Base-by-base conservation (phyloP, 345 rosid species). In the Raphanus raphanistrum region DNA sequence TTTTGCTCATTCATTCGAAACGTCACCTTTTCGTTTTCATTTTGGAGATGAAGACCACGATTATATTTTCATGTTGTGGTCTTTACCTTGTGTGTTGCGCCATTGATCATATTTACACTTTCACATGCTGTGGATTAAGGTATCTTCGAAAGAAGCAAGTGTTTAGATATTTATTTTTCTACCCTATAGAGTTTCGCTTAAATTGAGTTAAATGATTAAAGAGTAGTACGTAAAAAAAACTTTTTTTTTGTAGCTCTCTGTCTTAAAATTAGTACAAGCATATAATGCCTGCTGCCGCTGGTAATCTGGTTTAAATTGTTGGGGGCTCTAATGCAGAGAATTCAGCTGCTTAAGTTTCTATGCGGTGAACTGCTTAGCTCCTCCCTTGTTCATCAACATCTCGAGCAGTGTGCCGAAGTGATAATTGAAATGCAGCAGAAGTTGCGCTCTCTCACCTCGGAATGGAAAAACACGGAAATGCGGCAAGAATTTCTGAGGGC, bases 281-380 rank as follows among this genome's bases (percentile, higher is more conserved):
- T 54, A n/a, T n/a, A n/a, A 41, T 68, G 63, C 68, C 66, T 68
- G 13, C 25, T 66, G 66, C 8, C 16, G 48, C 31, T 62, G 68
- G 16, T 79, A 55, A 16, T 62, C 48, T 81, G 74, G 54, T 60
- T 70, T 6, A n/a, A n/a, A n/a, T 36, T 70, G 15, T 73, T n/a
- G n/a, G n/a, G n/a, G n/a, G n/a, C n/a, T 82, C 69, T 80, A 68
- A 57, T 89, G 90, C 97, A 92, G 99, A 91, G 94, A 81, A 82
- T 82, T 76, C 81, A 82, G 86, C 83, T 95, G 76, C 89, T 92
- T 41, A 92, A 90, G 88, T 84, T 90, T 82, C 84, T 95, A 58
- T 87, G 98, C 75, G 99, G 91, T 83, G 99, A 92, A 77, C 84
- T 95, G 67, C 97, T 95, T 43, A 90, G 83, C 83, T 81, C 99